Evolutionary conservation across 2,329 filamentous ascomycete species (phyloP), one percentile per base, ranked within the genome.

Genomic region (Fusarium zealandicum): DNA sequence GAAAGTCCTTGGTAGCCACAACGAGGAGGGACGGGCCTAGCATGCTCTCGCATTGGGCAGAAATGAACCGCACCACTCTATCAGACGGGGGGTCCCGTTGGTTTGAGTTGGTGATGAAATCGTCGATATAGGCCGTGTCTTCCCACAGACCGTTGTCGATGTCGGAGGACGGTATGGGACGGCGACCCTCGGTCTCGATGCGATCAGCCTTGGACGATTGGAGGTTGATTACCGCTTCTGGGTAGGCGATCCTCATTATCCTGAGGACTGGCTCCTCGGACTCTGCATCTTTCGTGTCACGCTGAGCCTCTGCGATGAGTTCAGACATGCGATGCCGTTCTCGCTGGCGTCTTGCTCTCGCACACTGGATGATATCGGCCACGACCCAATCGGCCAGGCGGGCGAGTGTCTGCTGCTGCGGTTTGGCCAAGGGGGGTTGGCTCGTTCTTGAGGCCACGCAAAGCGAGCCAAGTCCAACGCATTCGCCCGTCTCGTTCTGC

Each of bases 81-180:
- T 67, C 65, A 0, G 63, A 53, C 0, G 73, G 69, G 1, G 64
- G 59, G 1, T 70, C 63, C 1, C 46, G 31, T 48, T 77, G 70
- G 16, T 78, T 79, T 0, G 66, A 63, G 1, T 69, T 64, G 0
- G 62, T 40, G 12, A 80, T 75, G 11, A 75, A 57, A 3, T 74
- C 58, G 10, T 79, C 74, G 8, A 79, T 71, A 10, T 71, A 68
- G 6, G 70, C 70, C 5, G 64, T 64, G 25, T 80, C 77, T 60
- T 80, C 78, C 77, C 77, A 80, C 0, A 80, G 36, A 0, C 76
- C 75, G 5, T 75, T 67, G 16, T 74, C 68, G 1, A 77, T 40
- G 0, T 73, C 69, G 0, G 57, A 49, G 6, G 68, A 54, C 0
- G 57, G 35, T 13, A 78, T 65, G 0, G 64, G 59, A 0, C 56